Base-by-base conservation (phyloP, 768 basidiomycete species). In the Macrolepiota dolichaula region DNA sequence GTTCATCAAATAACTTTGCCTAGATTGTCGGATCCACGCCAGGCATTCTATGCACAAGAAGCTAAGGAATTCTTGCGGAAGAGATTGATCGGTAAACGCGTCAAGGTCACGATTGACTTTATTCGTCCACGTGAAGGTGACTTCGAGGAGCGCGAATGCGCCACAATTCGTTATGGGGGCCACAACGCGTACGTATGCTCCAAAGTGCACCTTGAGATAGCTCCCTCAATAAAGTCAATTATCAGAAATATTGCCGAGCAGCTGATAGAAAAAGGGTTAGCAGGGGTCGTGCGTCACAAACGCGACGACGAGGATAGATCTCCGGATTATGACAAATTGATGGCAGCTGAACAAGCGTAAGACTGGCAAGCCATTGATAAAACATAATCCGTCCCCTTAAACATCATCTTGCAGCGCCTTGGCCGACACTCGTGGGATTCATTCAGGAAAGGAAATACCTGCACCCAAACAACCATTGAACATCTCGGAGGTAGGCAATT, bases 271-370 rank as follows among this genome's bases (percentile, higher is more conserved):
- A 94, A 94, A 68, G 96, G 97, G 51, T 76, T 96, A 32, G 93
- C 94, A 3, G 90, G 86, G 59, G 89, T 91, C 10, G 86, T 98
- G 27, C 87, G 96, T 50, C 96, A 99, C 74, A 91, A 88, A 69
- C 86, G 93, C 22, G 96, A 96, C 66, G 96, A 98, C 69, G 96
- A 98, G 73, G 92, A 96, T 67, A 85, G 96, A 51, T 96, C 96
- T n/a, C 82, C 89, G 5, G 96, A 98, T 70, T 94, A 94, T 65
- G 97, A 99, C 76, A 95, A 94, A 76, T 78, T 98, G 47, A 94
- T 98, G 83, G 86, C 88, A 29, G 97, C 95, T 7, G 96, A 99
- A 72, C 94, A 96, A 77, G 77, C 77, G 94, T 96, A 67, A 74
- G 91, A 79, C 24, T 13, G 19, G 27, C 19, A 40, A 51, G 10